phyloP scores from a whole-genome alignment of 306 rosid genomes.

The Cicer yamashitae region DNA sequence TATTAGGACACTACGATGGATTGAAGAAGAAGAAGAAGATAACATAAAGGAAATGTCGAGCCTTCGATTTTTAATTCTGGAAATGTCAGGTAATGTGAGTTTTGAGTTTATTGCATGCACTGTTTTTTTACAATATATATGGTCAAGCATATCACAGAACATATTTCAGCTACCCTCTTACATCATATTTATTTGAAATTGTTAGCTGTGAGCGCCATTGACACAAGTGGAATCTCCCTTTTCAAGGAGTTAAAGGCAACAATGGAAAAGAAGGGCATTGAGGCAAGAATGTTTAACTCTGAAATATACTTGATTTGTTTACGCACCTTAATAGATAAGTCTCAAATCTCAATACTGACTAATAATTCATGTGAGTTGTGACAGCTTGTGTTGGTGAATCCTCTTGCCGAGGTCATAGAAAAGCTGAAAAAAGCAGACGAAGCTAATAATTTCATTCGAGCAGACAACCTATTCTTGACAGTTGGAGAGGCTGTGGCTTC shows the following conservation, averaged over 20 bases:
- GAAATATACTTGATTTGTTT: constrained; percentile 1
- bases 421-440: constrained; percentile 74
- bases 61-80: constrained; percentile 67
- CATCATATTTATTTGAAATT: constrained; percentile 32
- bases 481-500: constrained; percentile 87
- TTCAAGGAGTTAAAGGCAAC: constrained; percentile 70
- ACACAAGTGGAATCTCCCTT: constrained; percentile 86
- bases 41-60: constrained; percentile 48
- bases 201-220: constrained; percentile 86
- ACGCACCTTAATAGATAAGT: background rate
- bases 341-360: constrained; percentile 12
- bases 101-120: constrained; percentile 1
- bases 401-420: constrained; percentile 85
- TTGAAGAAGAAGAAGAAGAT: constrained; percentile 73
- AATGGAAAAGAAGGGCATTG: constrained; percentile 70
- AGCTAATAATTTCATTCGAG: constrained; percentile 53
- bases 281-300: constrained; percentile 57
- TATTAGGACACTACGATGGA: constrained; percentile 82
- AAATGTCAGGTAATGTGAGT: constrained; percentile 70
- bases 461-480: constrained; percentile 71
- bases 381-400: constrained; percentile 93
- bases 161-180: constrained; percentile 17
- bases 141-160: background rate
- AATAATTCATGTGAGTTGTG: constrained; percentile 37
- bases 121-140: background rate